Evolutionary conservation across 2,329 filamentous ascomycete species (phyloP).

Genomic region (Trichoderma breve): DNA sequence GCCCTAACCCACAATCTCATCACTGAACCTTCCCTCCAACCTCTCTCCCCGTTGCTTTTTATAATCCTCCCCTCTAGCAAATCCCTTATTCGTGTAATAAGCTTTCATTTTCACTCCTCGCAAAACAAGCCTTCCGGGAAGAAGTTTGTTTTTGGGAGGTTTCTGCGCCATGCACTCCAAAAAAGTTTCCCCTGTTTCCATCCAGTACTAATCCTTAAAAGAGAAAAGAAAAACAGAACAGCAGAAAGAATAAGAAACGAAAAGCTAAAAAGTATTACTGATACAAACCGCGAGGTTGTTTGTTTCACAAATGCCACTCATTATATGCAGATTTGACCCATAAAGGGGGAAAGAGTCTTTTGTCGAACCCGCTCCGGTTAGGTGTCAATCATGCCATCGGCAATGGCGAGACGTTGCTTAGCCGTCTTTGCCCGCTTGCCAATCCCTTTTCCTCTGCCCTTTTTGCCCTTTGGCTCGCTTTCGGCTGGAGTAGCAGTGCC

Average conservation of each 20-base stretch:
- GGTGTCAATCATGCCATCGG: conserved; percentile 52
- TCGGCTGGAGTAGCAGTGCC: conserved; percentile 81
- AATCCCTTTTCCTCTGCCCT: conserved; percentile 54
- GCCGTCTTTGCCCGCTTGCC: conserved; percentile 62
- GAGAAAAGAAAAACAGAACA: neutral
- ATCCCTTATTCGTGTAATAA: neutral
- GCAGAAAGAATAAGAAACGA: neutral
- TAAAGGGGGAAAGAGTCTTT: neutral
- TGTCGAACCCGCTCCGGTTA: conserved; percentile 19
- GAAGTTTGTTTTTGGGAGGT: neutral
- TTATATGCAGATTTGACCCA: neutral
- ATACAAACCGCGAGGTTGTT: conserved; percentile 5
- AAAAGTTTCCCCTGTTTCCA: neutral
- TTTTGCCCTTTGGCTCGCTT: conserved; percentile 49
- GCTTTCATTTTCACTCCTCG: neutral
- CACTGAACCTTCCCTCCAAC: neutral
- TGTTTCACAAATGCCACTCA: neutral
- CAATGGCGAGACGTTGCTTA: conserved; percentile 66
- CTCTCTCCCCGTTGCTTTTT: neutral
- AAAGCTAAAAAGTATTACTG: conserved; percentile 3
- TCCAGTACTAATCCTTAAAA: conserved; percentile 9
- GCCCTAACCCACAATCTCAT: neutral
- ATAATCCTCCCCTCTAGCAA: neutral
- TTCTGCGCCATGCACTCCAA: conserved; percentile 13
- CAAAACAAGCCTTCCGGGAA: neutral